Base-by-base conservation (phyloP, 2,329 filamentous ascomycete genomes). In the Arthroderma sp. region DNA sequence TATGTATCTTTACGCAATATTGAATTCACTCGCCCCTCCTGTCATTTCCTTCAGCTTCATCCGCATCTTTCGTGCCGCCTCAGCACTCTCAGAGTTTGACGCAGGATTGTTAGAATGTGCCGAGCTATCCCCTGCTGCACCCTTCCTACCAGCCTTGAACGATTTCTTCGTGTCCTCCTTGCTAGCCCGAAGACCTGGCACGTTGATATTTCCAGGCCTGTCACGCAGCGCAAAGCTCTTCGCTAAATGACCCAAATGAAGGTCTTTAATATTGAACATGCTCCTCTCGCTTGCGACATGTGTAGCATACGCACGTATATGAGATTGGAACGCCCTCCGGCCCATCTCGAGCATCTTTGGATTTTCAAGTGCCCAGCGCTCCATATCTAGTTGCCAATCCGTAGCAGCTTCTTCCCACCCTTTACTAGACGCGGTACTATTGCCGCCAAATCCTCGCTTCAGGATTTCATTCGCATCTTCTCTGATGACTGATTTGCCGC, bases 201-300 rank as follows among this genome's bases (percentile, higher is more conserved):
- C 64, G 50, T 69, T 69, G 49, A 98, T 93, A 41, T 84, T 83
- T 4, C 83, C 83, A 0, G 91, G 91, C 30, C 86, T 80, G 62
- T 98, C 91, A 51, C 93, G 75, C 53, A 98, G 68, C 1, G 81
- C 91, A 60, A 94, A 98, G 28, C 83, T 86, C 70, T 98, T 98
- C 5, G 89, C 89, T 52, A 91, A 70, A 69, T 98, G 91, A 3
- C 91, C 91, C 5, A 96, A 68, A 62, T 98, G 91, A 39, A 98
- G 68, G 56, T 85, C 78, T 48, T 86, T 87, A 64, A 95, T 93
- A 62, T 96, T 85, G 62, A 98, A 98, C 60, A 83, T 88, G 43
- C 71, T 70, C 43, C 91, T 75, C 67, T 98, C 91, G 37, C 82
- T 80, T 29, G 84, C 81, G 29, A 89, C 77, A 63, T 98, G 91